These are phyloP conservation scores for Globisporangium abappressorium DNA, from an alignment of 352 stramenopile species.

Conservation along the genomic window DNA sequence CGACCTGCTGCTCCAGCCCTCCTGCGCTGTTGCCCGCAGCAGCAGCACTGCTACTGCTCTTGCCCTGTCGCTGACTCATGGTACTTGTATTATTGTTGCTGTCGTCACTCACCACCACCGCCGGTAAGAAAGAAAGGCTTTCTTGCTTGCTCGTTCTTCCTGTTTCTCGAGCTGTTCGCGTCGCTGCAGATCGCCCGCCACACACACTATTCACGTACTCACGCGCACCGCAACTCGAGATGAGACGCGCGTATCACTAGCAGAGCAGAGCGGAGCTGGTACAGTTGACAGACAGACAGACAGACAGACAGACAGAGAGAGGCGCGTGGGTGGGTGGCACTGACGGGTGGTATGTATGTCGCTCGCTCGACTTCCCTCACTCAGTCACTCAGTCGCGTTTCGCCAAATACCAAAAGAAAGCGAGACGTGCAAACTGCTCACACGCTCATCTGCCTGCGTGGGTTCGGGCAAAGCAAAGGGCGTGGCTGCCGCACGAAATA, in stretches of 20 bases:
- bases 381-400: not conserved
- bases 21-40: not conserved
- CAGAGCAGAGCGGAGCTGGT: not conserved
- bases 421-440: not conserved
- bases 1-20: slow-evolving; percentile 10
- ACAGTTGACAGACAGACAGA: not conserved
- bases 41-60: not conserved
- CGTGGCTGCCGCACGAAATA: not conserved
- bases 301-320: not conserved
- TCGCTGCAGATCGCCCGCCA: not conserved
- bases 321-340: not conserved
- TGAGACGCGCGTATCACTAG: not conserved
- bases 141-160: slow-evolving; percentile 2
- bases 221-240: not conserved
- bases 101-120: not conserved
- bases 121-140: not conserved
- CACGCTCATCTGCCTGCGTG: not conserved
- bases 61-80: slow-evolving; percentile 17
- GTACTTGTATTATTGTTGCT: not conserved
- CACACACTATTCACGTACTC: not conserved
- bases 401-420: not conserved
- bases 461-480: not conserved
- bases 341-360: not conserved
- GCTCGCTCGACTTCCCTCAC: not conserved
- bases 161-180: not conserved